Evolutionary conservation across 2,329 filamentous ascomycete genomes (phyloP), one percentile per base, ranked within the genome.

Genomic region (Aspergillus tamarii): DNA sequence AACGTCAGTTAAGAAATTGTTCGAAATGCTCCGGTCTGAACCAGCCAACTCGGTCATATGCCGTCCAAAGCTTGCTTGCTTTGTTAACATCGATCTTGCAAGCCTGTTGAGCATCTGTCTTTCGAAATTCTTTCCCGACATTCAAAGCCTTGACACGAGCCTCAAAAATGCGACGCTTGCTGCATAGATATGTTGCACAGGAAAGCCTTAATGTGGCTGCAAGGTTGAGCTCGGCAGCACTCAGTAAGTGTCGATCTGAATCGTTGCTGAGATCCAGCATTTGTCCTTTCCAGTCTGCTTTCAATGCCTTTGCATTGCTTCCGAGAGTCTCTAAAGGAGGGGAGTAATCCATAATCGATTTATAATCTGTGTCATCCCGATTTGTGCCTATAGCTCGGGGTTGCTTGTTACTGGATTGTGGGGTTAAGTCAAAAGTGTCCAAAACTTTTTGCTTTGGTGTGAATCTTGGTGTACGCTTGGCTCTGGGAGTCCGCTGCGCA

Each of bases 61-160:
- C 93, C 43, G 89, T 89, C 91, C 93, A 97, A 54, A 98, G 84
- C 78, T 94, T 94, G 69, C 92, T 96, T 3, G 94, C 93, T 83
- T 97, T 98, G 84, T 97, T 97, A 76, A 98, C 94, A 73, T 98
- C 94, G 67, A 97, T 97, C 83, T 96, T 96, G 85, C 93, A 96
- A n/a, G 92, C 93, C 77, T 96, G 92, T 78, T 98, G 94, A 6
- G 93, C 93, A 75, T 97, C 92, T 1, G 94, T 98, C 85, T 97
- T 97, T 76, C 92, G 89, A 77, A 97, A 97, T 73, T 94, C 91
- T 78, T 96, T 95, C 74, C 86, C 86, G 41, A 87, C 88, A 61
- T 82, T 79, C 43, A 88, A 81, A 2, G 89, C 86, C 64, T 90
- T 87, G 39, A 94, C 85, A 46, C 92, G 88, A 57, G 88, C 88